Evolutionary conservation across 371 early-diverging fungal genomes (phyloP), one percentile per base, ranked within the genome.

Genomic region (Mortierella sp.): DNA sequence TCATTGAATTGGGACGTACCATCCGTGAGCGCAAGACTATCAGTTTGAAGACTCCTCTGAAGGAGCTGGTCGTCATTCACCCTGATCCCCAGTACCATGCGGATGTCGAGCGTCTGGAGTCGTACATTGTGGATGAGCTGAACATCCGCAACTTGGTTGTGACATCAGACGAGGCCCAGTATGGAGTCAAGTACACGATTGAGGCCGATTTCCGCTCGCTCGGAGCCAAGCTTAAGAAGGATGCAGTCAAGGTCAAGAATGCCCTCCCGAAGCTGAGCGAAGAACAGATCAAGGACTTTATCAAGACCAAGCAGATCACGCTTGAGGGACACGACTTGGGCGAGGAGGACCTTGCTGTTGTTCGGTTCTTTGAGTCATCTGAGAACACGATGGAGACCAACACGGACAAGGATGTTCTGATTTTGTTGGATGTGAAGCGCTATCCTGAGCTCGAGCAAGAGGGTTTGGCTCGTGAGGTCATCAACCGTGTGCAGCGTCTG

Each of bases 401-500:
- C 67, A 86, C 87, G 24, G 94, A 95, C 68, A 87, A 87, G 79
- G 94, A 96, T 46, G 94, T 95, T 11, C 84, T 99, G 50, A 89
- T 99, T 56, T 85, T 99, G 66, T 76, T 99, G 78, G 98, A 99
- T 82, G 87, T 86, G 47, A 87, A 91, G 65, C 81, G 89, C 43
- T 93, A 96, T 80, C 85, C 90, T 37, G 90, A 89, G 54, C 87
- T 99, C 30, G 87, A 93, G 72, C 90, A 94, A 68, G 98, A 98
- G 83, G 98, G 97, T 62, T 63, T 92, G 55, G 99, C 99, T 23
- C 90, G 99, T 70, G 99, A 99, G 85, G 83, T 99, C 68, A 92
- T 98, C 70, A 99, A 99, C 89, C 93, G 99, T 72, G 93, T 99
- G 21, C 99, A 99, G 86, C 93, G 97, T 71, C 83, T 99, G 67